Conservation (phyloP, 2,329 filamentous ascomycete species). For the Penicillium rolfsii region DNA sequence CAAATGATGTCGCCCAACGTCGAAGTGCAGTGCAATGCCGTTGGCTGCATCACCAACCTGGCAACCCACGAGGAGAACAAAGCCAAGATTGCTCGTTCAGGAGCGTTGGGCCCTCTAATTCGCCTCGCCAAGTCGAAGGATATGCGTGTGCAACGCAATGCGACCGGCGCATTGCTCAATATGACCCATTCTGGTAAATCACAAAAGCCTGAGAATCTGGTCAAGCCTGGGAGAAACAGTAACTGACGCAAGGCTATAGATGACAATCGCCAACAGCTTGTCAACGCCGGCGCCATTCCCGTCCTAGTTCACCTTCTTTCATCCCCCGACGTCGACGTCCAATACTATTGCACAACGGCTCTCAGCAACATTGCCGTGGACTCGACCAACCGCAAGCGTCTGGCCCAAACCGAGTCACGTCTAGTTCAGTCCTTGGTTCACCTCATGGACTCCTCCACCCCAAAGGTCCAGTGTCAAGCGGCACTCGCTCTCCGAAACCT, state of each 20-base stretch:
- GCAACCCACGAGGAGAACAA: constrained; percentile 99
- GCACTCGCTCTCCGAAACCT: constrained; percentile 91
- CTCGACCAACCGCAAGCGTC: constrained; percentile 82
- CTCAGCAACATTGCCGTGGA: constrained; percentile 99
- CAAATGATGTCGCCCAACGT: constrained; percentile 99
- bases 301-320: constrained; percentile 93
- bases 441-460: constrained; percentile 95
- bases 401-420: constrained; percentile 87
- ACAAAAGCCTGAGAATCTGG: neutral
- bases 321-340: constrained; percentile 92
- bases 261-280: constrained; percentile 95
- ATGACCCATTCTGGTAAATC: constrained; percentile 95
- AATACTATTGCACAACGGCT: constrained; percentile 99
- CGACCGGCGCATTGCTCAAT: constrained; percentile 92
- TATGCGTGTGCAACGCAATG: constrained; percentile 97
- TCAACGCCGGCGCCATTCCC: constrained; percentile 96
- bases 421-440: constrained; percentile 93
- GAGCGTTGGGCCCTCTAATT: constrained; percentile 87
- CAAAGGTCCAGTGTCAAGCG: constrained; percentile 97
- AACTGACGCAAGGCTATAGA: constrained; percentile 58
- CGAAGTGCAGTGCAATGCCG: constrained; percentile 98
- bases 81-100: constrained; percentile 94
- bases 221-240: neutral
- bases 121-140: constrained; percentile 94
- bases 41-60: constrained; percentile 97